Conservation (phyloP, 2,329 filamentous ascomycete species). For the Scortechinia acanthostroma region DNA sequence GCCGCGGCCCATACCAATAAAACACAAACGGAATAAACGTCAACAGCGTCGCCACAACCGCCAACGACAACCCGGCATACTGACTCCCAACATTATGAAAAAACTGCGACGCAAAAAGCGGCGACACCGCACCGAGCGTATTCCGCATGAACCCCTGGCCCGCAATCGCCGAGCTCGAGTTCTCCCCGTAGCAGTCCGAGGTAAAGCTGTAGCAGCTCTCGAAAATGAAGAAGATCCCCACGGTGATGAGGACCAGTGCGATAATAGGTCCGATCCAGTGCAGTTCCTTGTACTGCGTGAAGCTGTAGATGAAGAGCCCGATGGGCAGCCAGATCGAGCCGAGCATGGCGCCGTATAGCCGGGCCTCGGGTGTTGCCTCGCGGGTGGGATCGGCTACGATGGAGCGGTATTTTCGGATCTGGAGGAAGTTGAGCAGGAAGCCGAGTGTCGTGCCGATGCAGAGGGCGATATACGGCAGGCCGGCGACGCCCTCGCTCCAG, state of each 20-base stretch:
- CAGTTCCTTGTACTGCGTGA: constrained; percentile 39
- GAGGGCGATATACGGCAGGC: constrained; percentile 41
- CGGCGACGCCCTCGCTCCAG: constrained; percentile 38
- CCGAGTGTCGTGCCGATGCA: constrained; percentile 36
- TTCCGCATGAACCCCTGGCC: constrained; percentile 43
- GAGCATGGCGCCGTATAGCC: constrained; percentile 37
- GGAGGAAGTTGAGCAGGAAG: constrained; percentile 36
- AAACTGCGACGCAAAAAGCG: constrained; percentile 40
- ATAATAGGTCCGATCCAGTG: constrained; percentile 39
- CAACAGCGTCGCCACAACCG: constrained; percentile 29
- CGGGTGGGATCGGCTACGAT: constrained; percentile 22
- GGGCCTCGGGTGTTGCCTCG: constrained; percentile 32
- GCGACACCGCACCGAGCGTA: constrained; percentile 40
- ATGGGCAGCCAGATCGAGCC: constrained; percentile 35
- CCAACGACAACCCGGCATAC: constrained; percentile 38
- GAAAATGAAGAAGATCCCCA: constrained; percentile 41
- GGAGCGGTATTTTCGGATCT: constrained; percentile 37
- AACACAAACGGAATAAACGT: constrained; percentile 28
- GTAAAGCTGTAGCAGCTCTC: constrained; percentile 34
- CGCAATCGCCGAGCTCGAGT: constrained; percentile 25
- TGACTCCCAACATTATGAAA: constrained; percentile 43
- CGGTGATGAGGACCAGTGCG: constrained; percentile 36
- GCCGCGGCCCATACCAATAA: constrained; percentile 27
- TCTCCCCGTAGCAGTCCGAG: constrained; percentile 39
- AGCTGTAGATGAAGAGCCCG: constrained; percentile 42